Base-by-base conservation (phyloP, 495 filamentous ascomycete species). In the Mytilinidion resinicola region DNA sequence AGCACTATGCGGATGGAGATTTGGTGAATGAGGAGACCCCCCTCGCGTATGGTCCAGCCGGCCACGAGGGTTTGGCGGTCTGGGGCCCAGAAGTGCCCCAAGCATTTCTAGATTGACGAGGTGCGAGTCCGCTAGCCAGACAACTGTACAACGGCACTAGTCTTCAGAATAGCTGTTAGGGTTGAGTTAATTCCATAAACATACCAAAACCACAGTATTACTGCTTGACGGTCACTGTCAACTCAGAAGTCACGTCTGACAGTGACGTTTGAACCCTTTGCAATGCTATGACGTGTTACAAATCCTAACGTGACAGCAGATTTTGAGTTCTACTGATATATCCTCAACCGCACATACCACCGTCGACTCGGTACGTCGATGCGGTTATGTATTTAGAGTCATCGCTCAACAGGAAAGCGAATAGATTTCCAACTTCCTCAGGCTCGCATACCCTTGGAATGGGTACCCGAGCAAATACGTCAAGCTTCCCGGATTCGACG, bases 1-100 rank as follows among this genome's bases (percentile, higher is more conserved):
- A 90, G 72, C 79, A 85, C 62, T 85, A 85, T 43, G 82, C 84
- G 20, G 87, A 91, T 67, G 81, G 87, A 15, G 85, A 87, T 56
- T 71, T 88, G 63, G 80, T 89, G 46, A 78, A 85, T 57, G 79
- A 80, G 44, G 73, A 76, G 12, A 82, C 82, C 59, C 82, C 65
- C 11, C 53, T 65, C 4, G 62, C 57, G 21, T 65, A 58, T 57
- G 62, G 62, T 15, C 46, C 53, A 7, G 62, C 62, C 1, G 62
- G 62, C 9, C 57, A 65, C 49, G 62, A 65, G 55, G 58, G 58
- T 55, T 43, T 65, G 43, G 62, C 62, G 20, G 58, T 65, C 52
- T 65, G 62, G 62, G 62, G 62, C 2, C 62, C 62, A 1, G 59
- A 61, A 21, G 62, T 65, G 21, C 62, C 62, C 15, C 57, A 61